A percentile compares a stretch with the other conserved stretches of the same genome.
Conservation (phyloP, 176 grass and related monocot genomes). For the Cenchrus americanus region DNA sequence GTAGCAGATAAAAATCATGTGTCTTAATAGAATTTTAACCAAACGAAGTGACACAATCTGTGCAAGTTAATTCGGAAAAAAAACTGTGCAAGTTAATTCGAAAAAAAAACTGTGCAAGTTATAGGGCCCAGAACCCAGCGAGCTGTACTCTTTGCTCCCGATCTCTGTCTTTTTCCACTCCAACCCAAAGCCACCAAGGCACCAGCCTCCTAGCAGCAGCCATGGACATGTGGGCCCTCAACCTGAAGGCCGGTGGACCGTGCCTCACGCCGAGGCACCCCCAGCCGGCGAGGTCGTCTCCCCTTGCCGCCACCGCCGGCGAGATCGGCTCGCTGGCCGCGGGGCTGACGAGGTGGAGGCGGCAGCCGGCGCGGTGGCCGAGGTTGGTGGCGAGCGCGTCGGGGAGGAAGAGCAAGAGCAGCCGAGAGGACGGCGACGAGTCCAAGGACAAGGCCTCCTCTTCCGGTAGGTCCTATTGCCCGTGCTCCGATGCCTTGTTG, state of each 20-base stretch:
- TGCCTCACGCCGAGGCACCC: slow-evolving; percentile 29
- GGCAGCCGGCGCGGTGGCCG: slow-evolving; percentile 36
- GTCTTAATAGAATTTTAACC: not conserved
- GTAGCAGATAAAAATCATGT: not conserved
- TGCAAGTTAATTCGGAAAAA: too few species aligned
- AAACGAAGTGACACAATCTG: not conserved
- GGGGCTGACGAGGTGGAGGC: slow-evolving; percentile 9
- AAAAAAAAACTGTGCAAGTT: too few species aligned
- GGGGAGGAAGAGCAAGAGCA: slow-evolving; percentile 58
- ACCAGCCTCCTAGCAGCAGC: slow-evolving; percentile 6
- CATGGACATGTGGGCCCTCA: slow-evolving; percentile 73
- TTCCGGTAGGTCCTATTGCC: slow-evolving; percentile 41
- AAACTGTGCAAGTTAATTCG: too few species aligned
- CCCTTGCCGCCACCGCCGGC: slow-evolving; percentile 6
- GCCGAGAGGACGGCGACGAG: slow-evolving; percentile 43
- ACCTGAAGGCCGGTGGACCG: slow-evolving; percentile 46
- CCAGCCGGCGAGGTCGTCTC: slow-evolving; percentile 18
- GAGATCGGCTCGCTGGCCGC: slow-evolving; percentile 33
- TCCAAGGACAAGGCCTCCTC: slow-evolving; percentile 45
- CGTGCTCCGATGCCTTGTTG: not conserved
- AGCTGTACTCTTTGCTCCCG: not conserved
- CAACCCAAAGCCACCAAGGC: not conserved
- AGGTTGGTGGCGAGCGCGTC: slow-evolving; percentile 56
- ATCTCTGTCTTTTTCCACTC: not conserved
- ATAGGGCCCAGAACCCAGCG: not conserved